These are phyloP conservation scores for Mitragyna speciosa DNA, from an alignment of 257 asterid species.

Conservation along the genomic window DNA sequence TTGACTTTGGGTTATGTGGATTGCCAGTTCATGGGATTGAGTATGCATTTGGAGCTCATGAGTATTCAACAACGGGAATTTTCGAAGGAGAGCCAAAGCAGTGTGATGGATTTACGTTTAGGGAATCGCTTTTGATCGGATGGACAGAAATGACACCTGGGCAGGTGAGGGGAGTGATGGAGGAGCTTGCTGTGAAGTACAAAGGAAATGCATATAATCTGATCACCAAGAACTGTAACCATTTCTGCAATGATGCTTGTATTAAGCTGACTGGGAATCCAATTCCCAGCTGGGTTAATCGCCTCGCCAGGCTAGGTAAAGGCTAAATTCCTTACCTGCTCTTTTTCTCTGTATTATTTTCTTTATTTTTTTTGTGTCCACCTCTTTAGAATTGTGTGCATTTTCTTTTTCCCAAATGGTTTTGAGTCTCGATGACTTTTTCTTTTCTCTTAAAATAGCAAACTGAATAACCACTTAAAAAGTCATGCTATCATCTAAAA, in stretches of 20 bases:
- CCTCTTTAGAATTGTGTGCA: not conserved
- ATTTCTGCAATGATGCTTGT: slow-evolving; percentile 52
- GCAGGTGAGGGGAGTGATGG: slow-evolving; percentile 40
- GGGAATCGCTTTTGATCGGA: slow-evolving; percentile 50
- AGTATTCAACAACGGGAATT: slow-evolving; percentile 46
- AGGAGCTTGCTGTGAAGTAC: slow-evolving; percentile 37
- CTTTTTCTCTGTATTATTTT: not conserved
- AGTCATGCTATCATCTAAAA: not conserved
- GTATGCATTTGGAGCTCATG: slow-evolving; percentile 59
- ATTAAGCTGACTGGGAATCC: slow-evolving; percentile 35
- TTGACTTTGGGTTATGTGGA: not conserved
- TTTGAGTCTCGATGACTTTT: not conserved
- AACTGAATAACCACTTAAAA: too few species aligned
- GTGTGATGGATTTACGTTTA: slow-evolving; percentile 46
- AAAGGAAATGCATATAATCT: slow-evolving; percentile 46
- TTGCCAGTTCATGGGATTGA: slow-evolving; percentile 48
- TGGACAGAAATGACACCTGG: slow-evolving; percentile 42
- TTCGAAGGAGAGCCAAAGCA: slow-evolving; percentile 55
- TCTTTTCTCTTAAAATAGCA: not conserved
- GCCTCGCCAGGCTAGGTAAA: slow-evolving; percentile 50
- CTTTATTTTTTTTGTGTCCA: not conserved
- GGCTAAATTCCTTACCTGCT: not conserved
- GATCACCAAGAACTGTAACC: slow-evolving; percentile 48
- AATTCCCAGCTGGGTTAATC: slow-evolving; percentile 53
- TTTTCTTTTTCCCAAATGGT: not conserved